Conservation (phyloP, 2,329 filamentous ascomycete species). For the Knufia fluminis region DNA sequence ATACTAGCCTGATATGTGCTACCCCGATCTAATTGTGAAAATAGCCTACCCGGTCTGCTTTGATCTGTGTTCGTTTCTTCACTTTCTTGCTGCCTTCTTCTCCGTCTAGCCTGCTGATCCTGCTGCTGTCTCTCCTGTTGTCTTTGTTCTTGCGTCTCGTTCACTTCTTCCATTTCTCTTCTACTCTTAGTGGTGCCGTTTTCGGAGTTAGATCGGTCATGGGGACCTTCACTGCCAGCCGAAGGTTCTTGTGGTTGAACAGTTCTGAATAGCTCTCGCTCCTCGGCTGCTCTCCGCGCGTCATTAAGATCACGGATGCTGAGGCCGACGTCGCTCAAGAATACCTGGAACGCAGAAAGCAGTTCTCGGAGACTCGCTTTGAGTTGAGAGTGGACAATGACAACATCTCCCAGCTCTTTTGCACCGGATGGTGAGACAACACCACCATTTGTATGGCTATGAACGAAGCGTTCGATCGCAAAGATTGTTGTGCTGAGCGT, state of each 20-base stretch:
- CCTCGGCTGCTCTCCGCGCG: conserved; percentile 54
- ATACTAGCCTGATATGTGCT: neutral
- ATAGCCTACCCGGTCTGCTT: conserved; percentile 4
- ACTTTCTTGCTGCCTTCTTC: neutral
- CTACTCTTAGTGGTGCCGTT: neutral
- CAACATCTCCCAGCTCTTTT: conserved; percentile 52
- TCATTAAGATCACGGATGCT: conserved; percentile 61
- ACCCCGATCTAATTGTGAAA: neutral
- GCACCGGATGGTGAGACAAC: conserved; percentile 19
- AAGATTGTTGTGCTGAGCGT: conserved; percentile 60
- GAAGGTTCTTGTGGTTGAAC: neutral
- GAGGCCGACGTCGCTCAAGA: conserved; percentile 61
- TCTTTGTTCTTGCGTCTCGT: neutral
- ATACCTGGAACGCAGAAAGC: conserved; percentile 63
- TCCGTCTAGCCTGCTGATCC: conserved; percentile 1
- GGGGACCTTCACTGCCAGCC: neutral
- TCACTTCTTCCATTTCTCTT: neutral
- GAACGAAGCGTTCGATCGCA: conserved; percentile 60
- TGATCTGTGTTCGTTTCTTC: neutral
- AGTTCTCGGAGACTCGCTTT: conserved; percentile 57
- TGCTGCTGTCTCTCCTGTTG: neutral
- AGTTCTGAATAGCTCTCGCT: conserved; percentile 3
- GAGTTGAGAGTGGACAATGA: conserved; percentile 57
- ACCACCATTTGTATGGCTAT: conserved; percentile 34
- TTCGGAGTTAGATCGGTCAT: neutral